Evolutionary conservation across 106 monocot genomes (phyloP).

Genomic region (Iris macrosiphon): DNA sequence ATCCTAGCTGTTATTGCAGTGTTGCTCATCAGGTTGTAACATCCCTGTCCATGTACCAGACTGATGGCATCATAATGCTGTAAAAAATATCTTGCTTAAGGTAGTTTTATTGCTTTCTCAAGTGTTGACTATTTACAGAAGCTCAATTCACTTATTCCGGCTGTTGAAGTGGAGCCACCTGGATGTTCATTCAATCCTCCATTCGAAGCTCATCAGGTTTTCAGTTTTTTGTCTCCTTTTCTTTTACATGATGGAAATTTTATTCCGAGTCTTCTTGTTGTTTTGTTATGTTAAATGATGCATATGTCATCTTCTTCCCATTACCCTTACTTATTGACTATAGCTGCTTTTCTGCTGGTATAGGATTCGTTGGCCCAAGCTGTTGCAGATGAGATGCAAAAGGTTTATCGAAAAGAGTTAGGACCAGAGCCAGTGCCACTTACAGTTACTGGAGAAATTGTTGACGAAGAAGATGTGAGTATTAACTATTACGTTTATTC

Average conservation of each 20-base stretch:
- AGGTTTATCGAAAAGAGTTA: slow-evolving; percentile 65
- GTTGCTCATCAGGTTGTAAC: too few species aligned
- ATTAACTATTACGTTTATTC: not conserved
- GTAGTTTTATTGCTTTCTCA: too few species aligned
- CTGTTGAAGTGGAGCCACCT: slow-evolving; percentile 83
- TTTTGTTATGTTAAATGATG: not conserved
- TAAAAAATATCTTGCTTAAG: too few species aligned
- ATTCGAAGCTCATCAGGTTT: slow-evolving; percentile 95
- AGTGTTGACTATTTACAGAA: slow-evolving; percentile 31
- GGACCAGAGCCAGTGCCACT: slow-evolving; percentile 73
- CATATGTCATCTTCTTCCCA: too few species aligned
- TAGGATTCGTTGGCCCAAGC: slow-evolving; percentile 95
- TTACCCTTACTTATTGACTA: too few species aligned
- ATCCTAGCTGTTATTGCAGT: too few species aligned
- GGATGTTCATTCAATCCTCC: slow-evolving; percentile 98
- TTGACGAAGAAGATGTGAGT: slow-evolving; percentile 83
- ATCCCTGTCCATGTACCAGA: too few species aligned
- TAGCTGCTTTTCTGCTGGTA: slow-evolving; percentile 3
- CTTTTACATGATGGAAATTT: too few species aligned
- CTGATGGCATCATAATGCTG: too few species aligned
- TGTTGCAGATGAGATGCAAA: slow-evolving; percentile 92
- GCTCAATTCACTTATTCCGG: slow-evolving; percentile 53
- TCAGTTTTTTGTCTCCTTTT: not conserved
- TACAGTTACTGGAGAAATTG: slow-evolving; percentile 42
- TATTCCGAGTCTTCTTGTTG: not conserved